Conservation (phyloP, 2,329 filamentous ascomycete species). For the Mycogone perniciosa region DNA sequence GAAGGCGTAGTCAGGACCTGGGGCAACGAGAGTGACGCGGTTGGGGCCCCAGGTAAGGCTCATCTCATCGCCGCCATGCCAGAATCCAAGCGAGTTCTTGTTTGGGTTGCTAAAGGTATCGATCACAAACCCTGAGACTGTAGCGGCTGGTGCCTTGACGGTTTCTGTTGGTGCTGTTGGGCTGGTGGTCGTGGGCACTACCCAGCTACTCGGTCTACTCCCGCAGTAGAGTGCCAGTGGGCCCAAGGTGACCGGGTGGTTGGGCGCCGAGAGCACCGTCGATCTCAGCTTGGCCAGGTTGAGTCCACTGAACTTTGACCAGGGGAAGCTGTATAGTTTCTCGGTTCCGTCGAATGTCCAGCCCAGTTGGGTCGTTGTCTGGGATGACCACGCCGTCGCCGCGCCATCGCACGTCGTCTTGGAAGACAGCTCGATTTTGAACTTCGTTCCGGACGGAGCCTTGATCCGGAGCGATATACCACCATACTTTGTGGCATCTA, state of each 20-base stretch:
- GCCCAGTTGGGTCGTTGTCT: slow-evolving; percentile 43
- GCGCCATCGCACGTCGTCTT: slow-evolving; percentile 38
- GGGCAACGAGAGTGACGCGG: slow-evolving; percentile 39
- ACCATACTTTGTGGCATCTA: slow-evolving; percentile 46
- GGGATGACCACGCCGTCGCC: slow-evolving; percentile 27
- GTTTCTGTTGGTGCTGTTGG: slow-evolving; percentile 39
- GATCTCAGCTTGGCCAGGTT: slow-evolving; percentile 47
- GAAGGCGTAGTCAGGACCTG: slow-evolving; percentile 47
- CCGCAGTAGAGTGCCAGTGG: slow-evolving; percentile 56
- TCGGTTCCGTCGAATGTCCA: slow-evolving; percentile 57
- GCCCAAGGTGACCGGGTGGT: slow-evolving; percentile 43
- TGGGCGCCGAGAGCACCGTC: slow-evolving; percentile 44
- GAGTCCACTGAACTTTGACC: slow-evolving; percentile 44
- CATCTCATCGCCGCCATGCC: slow-evolving; percentile 61
- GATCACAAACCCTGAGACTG: slow-evolving; percentile 47
- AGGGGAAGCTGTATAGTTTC: slow-evolving; percentile 52
- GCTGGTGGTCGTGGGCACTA: slow-evolving; percentile 34
- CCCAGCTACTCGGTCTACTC: slow-evolving; percentile 41
- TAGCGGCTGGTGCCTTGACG: slow-evolving; percentile 42
- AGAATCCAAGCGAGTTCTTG: slow-evolving; percentile 55
- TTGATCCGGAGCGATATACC: slow-evolving; percentile 51
- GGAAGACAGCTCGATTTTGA: slow-evolving; percentile 46
- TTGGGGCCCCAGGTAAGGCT: slow-evolving; percentile 43
- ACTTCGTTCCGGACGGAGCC: slow-evolving; percentile 43
- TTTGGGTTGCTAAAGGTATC: slow-evolving; percentile 51